phyloP scores from a whole-genome alignment of 192 early-diverging fungal species.

The Lunasporangiospora selenospora region DNA sequence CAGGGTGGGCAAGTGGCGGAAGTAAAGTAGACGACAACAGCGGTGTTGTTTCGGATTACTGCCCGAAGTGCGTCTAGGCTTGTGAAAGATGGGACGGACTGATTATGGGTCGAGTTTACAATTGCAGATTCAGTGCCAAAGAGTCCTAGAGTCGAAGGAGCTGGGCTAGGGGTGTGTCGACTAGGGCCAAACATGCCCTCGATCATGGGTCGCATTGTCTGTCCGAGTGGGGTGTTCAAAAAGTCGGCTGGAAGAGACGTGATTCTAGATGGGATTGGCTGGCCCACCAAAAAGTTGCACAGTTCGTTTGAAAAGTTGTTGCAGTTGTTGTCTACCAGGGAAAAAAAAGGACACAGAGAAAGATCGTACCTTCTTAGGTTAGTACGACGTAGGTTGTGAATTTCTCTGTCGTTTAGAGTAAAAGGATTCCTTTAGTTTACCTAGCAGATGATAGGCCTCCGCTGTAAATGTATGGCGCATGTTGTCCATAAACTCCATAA shows the following conservation, averaged over 20 bases:
- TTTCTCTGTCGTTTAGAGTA: too few species aligned
- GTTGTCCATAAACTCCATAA: slow-evolving; percentile 72
- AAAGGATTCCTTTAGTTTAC: too few species aligned
- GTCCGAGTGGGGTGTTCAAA: slow-evolving; percentile 69
- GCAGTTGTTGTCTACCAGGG: slow-evolving; percentile 79
- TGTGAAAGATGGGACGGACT: not conserved
- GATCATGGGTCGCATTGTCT: slow-evolving; percentile 69
- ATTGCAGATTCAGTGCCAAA: too few species aligned
- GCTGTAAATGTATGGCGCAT: slow-evolving; percentile 62
- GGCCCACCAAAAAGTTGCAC: slow-evolving; percentile 82
- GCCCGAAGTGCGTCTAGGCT: too few species aligned
- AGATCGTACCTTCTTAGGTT: too few species aligned
- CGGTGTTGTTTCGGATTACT: slow-evolving; percentile 53
- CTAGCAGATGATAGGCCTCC: slow-evolving; percentile 84
- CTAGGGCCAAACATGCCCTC: slow-evolving; percentile 69
- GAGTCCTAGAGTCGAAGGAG: not conserved
- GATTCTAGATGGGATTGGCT: slow-evolving; percentile 77
- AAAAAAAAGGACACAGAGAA: too few species aligned
- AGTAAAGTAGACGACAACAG: slow-evolving; percentile 75
- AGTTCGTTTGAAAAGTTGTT: slow-evolving; percentile 80
- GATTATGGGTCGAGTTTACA: slow-evolving; percentile 12
- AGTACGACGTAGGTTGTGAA: too few species aligned
- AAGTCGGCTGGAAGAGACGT: slow-evolving; percentile 74
- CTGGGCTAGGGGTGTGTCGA: slow-evolving; percentile 15
- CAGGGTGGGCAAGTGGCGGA: slow-evolving; percentile 74